These are phyloP conservation scores for Candida odintsovae DNA, from an alignment of 805 yeast species.

Conservation along the genomic window DNA sequence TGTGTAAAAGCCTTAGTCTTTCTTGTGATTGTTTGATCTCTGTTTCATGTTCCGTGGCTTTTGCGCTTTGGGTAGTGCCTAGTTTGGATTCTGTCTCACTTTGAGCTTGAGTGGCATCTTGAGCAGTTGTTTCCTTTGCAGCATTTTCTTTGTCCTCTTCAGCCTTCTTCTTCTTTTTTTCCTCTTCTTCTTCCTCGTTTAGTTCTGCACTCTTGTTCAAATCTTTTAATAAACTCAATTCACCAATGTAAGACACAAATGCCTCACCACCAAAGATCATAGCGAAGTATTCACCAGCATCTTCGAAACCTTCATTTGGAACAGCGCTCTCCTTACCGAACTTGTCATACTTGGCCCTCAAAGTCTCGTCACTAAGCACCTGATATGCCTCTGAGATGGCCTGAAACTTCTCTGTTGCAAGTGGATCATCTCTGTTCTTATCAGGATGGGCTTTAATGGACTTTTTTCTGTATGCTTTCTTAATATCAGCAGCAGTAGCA, in stretches of 20 bases:
- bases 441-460: conserved; percentile 79
- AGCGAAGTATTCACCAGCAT: conserved; percentile 65
- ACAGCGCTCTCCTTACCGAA: conserved; percentile 70
- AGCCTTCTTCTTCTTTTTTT: conserved; percentile 34
- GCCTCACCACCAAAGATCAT: conserved; percentile 88
- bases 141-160: conserved; percentile 21
- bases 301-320: conserved; percentile 66
- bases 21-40: conserved; percentile 4
- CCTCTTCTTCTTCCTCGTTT: conserved; percentile 41
- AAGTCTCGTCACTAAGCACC: conserved; percentile 58
- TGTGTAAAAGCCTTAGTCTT: conserved; percentile 4
- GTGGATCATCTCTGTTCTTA: conserved; percentile 71
- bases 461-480: conserved; percentile 73
- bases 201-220: conserved; percentile 57
- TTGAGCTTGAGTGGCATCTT: background rate
- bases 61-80: background rate
- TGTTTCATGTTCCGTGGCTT: background rate
- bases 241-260: conserved; percentile 83
- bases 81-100: background rate
- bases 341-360: conserved; percentile 66
- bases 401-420: conserved; percentile 66
- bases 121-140: conserved; percentile 1
- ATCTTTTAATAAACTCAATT: conserved; percentile 71
- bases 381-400: conserved; percentile 69
- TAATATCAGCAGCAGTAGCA: conserved; percentile 63